phyloP scores from a whole-genome alignment of 306 rosid species.

The Trifolium repens region DNA sequence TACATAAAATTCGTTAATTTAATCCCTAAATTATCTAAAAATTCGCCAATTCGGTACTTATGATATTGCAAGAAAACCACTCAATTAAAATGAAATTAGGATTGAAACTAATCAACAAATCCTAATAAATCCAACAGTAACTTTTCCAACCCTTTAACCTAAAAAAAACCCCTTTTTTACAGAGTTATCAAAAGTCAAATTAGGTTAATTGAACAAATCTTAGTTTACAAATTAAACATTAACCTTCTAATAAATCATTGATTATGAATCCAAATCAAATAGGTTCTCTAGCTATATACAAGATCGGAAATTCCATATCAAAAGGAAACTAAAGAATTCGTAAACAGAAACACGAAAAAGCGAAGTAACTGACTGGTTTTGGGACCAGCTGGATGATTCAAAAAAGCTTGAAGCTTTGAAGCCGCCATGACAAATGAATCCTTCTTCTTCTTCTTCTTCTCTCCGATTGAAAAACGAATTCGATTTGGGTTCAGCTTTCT shows the following conservation, averaged over 20 bases:
- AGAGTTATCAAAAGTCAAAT: neutral
- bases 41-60: no score
- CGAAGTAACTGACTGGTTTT: slow-evolving; percentile 79
- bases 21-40: no score
- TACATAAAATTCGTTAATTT: no score
- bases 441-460: slow-evolving; percentile 29
- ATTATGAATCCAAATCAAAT: neutral
- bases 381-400: slow-evolving; percentile 99
- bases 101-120: neutral
- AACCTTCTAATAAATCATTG: neutral
- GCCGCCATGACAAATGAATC: slow-evolving; percentile 71
- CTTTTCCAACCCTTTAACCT: no score
- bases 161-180: no score
- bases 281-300: neutral
- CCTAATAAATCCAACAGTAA: no score
- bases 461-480: slow-evolving; percentile 27
- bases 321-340: slow-evolving; percentile 11
- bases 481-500: neutral
- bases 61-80: neutral
- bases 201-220: neutral
- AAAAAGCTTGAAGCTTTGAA: slow-evolving; percentile 86
- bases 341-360: neutral
- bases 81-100: neutral
- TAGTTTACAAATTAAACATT: neutral
- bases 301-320: neutral